A percentile compares a stretch with the other conserved stretches of the same genome.
These are phyloP conservation scores for Fusarium sp. DNA, from an alignment of 2,329 filamentous ascomycete genomes.

Conservation along the genomic window DNA sequence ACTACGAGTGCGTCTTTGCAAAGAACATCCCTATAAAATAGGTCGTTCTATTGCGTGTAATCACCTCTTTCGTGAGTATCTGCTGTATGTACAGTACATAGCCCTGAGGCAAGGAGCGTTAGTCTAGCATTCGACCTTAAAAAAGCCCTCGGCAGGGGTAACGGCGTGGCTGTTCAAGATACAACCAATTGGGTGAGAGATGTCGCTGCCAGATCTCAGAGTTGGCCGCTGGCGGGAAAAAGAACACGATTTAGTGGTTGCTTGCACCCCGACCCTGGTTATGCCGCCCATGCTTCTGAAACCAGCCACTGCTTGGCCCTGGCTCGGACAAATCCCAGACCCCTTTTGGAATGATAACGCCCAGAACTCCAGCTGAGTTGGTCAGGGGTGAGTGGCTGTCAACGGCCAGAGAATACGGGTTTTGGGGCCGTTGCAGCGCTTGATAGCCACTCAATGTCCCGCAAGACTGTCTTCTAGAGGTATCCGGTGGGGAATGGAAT, in stretches of 20 bases:
- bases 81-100: background rate
- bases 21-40: slow-evolving; percentile 6
- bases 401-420: slow-evolving; percentile 23
- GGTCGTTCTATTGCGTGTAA: slow-evolving; percentile 21
- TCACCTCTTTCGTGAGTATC: slow-evolving; percentile 1
- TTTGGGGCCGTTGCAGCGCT: slow-evolving; percentile 21
- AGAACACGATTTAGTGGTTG: slow-evolving; percentile 36
- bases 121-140: background rate
- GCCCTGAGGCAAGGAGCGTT: background rate
- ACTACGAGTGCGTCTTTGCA: slow-evolving; percentile 5
- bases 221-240: slow-evolving; percentile 24
- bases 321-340: slow-evolving; percentile 26
- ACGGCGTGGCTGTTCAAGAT: slow-evolving; percentile 21
- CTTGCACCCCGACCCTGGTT: slow-evolving; percentile 17
- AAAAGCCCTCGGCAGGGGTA: slow-evolving; percentile 17
- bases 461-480: slow-evolving; percentile 37
- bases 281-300: slow-evolving; percentile 39
- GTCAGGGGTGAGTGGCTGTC: slow-evolving; percentile 33
- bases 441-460: slow-evolving; percentile 40
- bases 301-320: slow-evolving; percentile 41
- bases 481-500: slow-evolving; percentile 34
- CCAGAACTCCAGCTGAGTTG: slow-evolving; percentile 27
- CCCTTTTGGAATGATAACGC: slow-evolving; percentile 25
- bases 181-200: slow-evolving; percentile 40
- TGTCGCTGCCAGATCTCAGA: slow-evolving; percentile 40